These are phyloP conservation scores for Leccinum cinnamomeum DNA, from an alignment of 1,284 basidiomycete genomes.

Conservation along the genomic window DNA sequence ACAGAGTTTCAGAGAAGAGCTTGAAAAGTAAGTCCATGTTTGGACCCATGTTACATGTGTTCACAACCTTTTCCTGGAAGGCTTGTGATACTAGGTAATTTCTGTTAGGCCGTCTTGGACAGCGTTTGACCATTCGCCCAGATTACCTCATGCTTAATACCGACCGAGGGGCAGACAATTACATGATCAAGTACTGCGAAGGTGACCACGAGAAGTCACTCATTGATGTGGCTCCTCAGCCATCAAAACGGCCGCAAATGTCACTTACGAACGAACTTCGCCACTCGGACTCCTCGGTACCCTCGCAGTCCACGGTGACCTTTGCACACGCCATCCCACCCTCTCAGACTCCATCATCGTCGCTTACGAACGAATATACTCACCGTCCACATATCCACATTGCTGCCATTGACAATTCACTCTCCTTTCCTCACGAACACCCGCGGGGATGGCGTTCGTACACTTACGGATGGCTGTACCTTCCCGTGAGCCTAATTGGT, in stretches of 20 bases:
- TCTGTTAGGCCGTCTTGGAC: neutral
- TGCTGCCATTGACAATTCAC: constrained; percentile 90
- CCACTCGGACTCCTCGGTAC: constrained; percentile 43
- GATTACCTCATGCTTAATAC: constrained; percentile 92
- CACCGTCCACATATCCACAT: constrained; percentile 71
- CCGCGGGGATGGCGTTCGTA: constrained; percentile 89
- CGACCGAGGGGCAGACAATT: constrained; percentile 81
- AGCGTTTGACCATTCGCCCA: constrained; percentile 27
- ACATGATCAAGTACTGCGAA: constrained; percentile 87
- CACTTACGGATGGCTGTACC: constrained; percentile 89
- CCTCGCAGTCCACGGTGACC: constrained; percentile 40
- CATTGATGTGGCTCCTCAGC: constrained; percentile 75
- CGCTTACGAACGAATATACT: constrained; percentile 42
- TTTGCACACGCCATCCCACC: constrained; percentile 38
- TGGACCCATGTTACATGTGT: neutral
- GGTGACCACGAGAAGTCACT: constrained; percentile 70
- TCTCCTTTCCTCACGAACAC: constrained; percentile 89
- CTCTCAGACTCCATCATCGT: constrained; percentile 35
- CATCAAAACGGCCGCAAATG: constrained; percentile 61
- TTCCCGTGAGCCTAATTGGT: constrained; percentile 85
- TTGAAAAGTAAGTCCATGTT: constrained; percentile 69
- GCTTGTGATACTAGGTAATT: constrained; percentile 75
- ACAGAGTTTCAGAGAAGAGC: constrained; percentile 79
- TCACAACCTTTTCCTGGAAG: constrained; percentile 38
- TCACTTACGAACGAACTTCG: constrained; percentile 69